These are phyloP conservation scores for Arachis monticola DNA, from an alignment of 331 rosid species.

Conservation along the genomic window DNA sequence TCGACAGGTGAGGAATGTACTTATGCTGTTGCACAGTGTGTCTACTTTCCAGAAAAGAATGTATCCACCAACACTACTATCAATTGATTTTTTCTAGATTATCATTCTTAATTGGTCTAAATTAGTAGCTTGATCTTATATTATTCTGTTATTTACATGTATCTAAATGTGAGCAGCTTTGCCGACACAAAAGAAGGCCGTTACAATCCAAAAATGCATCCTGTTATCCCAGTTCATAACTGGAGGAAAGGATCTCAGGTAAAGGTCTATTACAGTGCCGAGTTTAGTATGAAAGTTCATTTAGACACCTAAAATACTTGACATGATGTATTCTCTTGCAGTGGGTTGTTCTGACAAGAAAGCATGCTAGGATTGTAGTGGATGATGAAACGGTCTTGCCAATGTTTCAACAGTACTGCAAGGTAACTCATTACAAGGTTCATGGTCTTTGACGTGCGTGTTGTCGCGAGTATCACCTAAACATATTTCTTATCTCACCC, in stretches of 20 bases:
- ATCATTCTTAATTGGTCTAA: background rate
- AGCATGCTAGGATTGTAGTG: constrained; percentile 88
- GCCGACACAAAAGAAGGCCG: constrained; percentile 97
- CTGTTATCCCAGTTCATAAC: constrained; percentile 79
- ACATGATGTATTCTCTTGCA: constrained; percentile 42
- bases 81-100: background rate
- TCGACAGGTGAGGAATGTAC: constrained; percentile 75
- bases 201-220: constrained; percentile 92
- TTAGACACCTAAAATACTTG: constrained; percentile 25
- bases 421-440: constrained; percentile 52
- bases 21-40: constrained; percentile 2
- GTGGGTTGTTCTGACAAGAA: constrained; percentile 95
- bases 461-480: constrained; percentile 15
- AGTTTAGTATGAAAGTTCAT: constrained; percentile 29
- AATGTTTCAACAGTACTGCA: constrained; percentile 81
- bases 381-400: constrained; percentile 74
- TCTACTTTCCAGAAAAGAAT: constrained; percentile 8
- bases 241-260: constrained; percentile 99
- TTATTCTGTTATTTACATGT: background rate
- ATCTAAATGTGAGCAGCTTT: constrained; percentile 60
- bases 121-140: background rate
- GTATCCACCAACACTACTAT: background rate
- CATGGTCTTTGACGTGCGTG: constrained; percentile 22
- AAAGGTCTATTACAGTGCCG: constrained; percentile 18
- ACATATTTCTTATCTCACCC: background rate